These are phyloP conservation scores for Claviceps cyperi DNA, from an alignment of 2,329 filamentous ascomycete genomes.

Conservation along the genomic window DNA sequence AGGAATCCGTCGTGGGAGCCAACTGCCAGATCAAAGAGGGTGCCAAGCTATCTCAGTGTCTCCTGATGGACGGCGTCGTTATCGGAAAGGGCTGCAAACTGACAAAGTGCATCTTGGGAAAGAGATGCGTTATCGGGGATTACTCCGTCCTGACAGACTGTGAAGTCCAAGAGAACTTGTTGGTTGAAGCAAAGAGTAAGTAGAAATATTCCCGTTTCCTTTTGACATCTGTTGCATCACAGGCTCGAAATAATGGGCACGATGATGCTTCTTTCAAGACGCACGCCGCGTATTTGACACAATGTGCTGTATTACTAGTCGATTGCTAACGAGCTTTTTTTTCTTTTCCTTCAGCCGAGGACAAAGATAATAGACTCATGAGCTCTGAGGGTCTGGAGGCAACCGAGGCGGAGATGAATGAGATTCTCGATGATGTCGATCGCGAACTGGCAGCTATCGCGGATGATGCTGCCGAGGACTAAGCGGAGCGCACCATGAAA, in stretches of 20 bases:
- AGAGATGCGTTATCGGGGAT: conserved; percentile 69
- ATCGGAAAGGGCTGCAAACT: conserved; percentile 75
- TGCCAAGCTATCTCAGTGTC: conserved; percentile 72
- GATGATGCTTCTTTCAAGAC: neutral
- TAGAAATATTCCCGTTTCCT: conserved; percentile 7
- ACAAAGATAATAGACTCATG: conserved; percentile 54
- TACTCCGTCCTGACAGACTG: conserved; percentile 71
- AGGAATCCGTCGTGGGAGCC: conserved; percentile 76
- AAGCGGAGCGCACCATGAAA: neutral
- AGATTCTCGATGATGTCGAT: conserved; percentile 31
- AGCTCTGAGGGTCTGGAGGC: conserved; percentile 51
- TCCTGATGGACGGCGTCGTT: conserved; percentile 84
- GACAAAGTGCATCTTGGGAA: conserved; percentile 75
- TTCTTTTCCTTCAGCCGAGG: conserved; percentile 35
- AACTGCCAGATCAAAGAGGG: conserved; percentile 77
- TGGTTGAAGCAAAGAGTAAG: conserved; percentile 63
- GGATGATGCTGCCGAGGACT: conserved; percentile 9
- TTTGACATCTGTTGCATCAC: neutral
- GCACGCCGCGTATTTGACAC: too few species aligned
- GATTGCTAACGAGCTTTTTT: neutral
- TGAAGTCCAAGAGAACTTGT: conserved; percentile 79
- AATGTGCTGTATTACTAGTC: neutral
- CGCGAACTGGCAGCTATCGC: conserved; percentile 18
- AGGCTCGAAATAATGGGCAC: neutral
- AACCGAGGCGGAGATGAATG: conserved; percentile 46